Conservation (phyloP, 1,284 basidiomycete species). For the Trametes hirsuta region DNA sequence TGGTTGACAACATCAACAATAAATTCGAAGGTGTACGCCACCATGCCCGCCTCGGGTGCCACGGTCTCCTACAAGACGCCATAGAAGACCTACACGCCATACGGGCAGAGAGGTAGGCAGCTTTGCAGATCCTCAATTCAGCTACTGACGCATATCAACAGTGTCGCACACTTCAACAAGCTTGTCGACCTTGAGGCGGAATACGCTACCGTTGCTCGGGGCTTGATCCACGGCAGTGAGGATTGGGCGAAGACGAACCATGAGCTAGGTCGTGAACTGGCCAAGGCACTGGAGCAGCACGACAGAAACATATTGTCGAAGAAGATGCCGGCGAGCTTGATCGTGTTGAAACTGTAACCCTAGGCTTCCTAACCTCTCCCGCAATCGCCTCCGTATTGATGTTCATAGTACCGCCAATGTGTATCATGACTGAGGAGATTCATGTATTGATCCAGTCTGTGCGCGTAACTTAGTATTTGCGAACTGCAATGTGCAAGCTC, state of each 20-base stretch:
- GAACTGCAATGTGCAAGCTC: too few relatives aligned
- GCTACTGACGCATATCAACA: neutral
- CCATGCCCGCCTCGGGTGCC: slow-evolving; percentile 44
- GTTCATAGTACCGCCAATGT: neutral
- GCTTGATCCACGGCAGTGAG: slow-evolving; percentile 38
- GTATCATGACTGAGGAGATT: too few relatives aligned
- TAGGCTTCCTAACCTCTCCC: neutral
- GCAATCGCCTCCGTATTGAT: neutral
- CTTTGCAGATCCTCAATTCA: neutral
- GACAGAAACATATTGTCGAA: slow-evolving; percentile 40
- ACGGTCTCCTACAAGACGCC: slow-evolving; percentile 45
- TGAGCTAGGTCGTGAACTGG: slow-evolving; percentile 31
- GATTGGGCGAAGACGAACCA: slow-evolving; percentile 38
- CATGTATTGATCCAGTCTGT: too few relatives aligned
- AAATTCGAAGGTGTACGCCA: slow-evolving; percentile 45
- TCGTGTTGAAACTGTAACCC: slow-evolving; percentile 9
- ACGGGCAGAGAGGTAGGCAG: slow-evolving; percentile 41
- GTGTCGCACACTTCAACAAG: slow-evolving; percentile 44
- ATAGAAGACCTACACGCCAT: slow-evolving; percentile 43
- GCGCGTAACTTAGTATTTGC: too few relatives aligned
- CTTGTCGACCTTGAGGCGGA: slow-evolving; percentile 47
- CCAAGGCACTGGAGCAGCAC: slow-evolving; percentile 39
- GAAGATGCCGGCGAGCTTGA: slow-evolving; percentile 41
- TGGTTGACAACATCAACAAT: slow-evolving; percentile 45
- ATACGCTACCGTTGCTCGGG: slow-evolving; percentile 42